These are phyloP conservation scores for Coffea canephora DNA, from an alignment of 257 asterid species.

Conservation along the genomic window DNA sequence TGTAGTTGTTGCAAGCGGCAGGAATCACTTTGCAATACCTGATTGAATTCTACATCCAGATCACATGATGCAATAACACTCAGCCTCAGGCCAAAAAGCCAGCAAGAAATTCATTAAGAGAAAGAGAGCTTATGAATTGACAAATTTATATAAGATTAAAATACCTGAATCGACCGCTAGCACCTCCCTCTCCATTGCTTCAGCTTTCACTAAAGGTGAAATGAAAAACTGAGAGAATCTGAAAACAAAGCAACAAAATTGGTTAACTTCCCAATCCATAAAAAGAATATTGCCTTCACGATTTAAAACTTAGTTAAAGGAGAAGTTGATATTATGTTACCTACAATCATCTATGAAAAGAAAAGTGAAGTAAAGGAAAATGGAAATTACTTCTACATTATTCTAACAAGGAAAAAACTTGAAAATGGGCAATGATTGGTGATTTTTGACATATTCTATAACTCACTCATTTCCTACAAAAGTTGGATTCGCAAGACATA, in stretches of 20 bases:
- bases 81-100: constrained; percentile 15
- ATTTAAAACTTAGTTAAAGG: not conserved
- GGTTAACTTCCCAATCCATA: constrained; percentile 2
- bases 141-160: constrained; percentile 20
- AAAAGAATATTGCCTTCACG: not conserved
- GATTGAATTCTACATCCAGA: constrained; percentile 72
- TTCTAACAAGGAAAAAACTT: not conserved
- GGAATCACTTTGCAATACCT: constrained; percentile 79
- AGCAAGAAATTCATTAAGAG: not conserved
- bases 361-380: not conserved
- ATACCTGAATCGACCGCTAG: constrained; percentile 95
- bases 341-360: not conserved
- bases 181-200: constrained; percentile 97
- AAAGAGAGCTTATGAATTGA: not conserved
- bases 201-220: constrained; percentile 88
- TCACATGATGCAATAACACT: constrained; percentile 18
- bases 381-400: not conserved
- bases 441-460: not conserved
- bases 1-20: constrained; percentile 88
- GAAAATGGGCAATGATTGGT: not conserved
- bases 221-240: constrained; percentile 93
- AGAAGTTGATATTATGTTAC: not conserved
- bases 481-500: not conserved
- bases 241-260: constrained; percentile 29
- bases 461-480: not conserved